These are phyloP conservation scores for Phytophthora capsici DNA, from an alignment of 352 stramenopile species.

Conservation along the genomic window DNA sequence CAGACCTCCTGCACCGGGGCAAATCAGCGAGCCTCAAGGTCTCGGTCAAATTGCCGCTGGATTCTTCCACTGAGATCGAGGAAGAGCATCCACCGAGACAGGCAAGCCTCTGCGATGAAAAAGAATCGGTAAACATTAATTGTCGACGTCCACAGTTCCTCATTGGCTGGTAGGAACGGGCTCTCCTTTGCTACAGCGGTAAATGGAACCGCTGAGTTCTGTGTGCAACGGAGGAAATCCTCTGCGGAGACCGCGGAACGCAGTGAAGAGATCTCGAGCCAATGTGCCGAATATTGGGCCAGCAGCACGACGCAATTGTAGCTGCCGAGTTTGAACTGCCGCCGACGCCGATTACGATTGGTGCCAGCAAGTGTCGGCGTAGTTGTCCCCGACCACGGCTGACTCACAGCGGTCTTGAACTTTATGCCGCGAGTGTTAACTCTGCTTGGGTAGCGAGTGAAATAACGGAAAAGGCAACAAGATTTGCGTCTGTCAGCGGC, in stretches of 20 bases:
- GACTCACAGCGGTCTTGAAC: constrained; percentile 8
- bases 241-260: constrained; percentile 7
- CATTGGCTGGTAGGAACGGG: not conserved
- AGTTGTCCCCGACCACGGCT: constrained; percentile 5
- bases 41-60: constrained; percentile 4
- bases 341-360: constrained; percentile 12
- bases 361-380: not conserved
- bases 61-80: constrained; percentile 2
- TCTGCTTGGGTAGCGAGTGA: constrained; percentile 2
- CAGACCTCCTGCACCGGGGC: not conserved
- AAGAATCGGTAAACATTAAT: not conserved
- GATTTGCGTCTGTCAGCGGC: constrained; percentile 19
- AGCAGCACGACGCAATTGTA: not conserved
- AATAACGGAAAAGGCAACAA: constrained; percentile 26
- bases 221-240: too few species aligned
- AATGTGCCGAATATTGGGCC: not conserved
- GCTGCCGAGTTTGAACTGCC: constrained; percentile 1
- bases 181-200: not conserved
- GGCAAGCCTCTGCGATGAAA: not conserved
- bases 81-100: not conserved
- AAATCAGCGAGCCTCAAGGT: constrained; percentile 11
- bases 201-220: constrained; percentile 16
- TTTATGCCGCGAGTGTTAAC: constrained; percentile 19
- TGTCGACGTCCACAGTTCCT: not conserved
- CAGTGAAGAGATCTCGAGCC: not conserved